Evolutionary conservation across 495 filamentous ascomycete genomes (phyloP).

Genomic region (Daldinia childiae): DNA sequence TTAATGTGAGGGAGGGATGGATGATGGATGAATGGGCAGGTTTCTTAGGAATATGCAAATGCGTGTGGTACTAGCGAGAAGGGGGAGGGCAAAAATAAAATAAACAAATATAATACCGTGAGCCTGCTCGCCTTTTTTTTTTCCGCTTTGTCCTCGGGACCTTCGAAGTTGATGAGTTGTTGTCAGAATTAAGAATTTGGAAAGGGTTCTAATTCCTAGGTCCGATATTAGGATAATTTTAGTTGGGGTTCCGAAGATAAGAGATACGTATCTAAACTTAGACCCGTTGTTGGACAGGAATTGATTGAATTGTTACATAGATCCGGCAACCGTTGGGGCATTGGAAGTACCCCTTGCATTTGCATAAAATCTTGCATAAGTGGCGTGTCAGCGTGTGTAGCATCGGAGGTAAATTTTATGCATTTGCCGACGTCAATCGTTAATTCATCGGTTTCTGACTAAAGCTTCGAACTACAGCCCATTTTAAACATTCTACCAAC

Average conservation of each 20-base stretch:
- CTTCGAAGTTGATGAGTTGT: constrained; percentile 4
- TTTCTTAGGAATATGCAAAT: constrained; percentile 10
- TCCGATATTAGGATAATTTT: constrained; percentile 29
- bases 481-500: neutral
- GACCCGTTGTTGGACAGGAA: neutral
- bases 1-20: neutral
- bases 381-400: neutral
- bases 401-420: constrained; percentile 12
- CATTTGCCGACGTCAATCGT: constrained; percentile 19
- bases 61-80: neutral
- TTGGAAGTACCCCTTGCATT: no score
- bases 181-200: constrained; percentile 23
- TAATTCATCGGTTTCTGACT: constrained; percentile 1
- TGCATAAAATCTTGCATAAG: constrained; percentile 1
- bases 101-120: no score
- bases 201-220: constrained; percentile 4
- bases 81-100: neutral
- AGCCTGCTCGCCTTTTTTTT: constrained; percentile 11
- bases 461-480: neutral
- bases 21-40: neutral
- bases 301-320: no score
- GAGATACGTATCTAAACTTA: constrained; percentile 14
- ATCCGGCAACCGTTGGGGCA: neutral
- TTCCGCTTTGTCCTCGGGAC: constrained; percentile 7
- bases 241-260: constrained; percentile 43